Percentiles rank a stretch among this genome's conserved stretches.
phyloP scores from a whole-genome alignment of 352 stramenopile genomes.

The Phytophthora capsici region DNA sequence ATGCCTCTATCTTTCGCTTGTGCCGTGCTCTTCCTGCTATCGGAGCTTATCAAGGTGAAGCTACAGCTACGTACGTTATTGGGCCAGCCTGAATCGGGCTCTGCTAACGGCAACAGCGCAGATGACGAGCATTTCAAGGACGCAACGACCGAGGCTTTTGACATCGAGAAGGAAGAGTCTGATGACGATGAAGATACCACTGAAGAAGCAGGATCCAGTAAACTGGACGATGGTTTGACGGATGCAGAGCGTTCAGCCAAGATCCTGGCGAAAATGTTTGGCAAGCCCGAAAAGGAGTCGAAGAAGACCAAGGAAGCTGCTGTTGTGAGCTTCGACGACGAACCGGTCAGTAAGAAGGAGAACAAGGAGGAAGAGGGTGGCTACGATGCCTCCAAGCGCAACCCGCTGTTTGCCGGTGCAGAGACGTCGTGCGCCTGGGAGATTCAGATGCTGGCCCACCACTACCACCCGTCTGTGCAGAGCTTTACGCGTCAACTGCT shows the following conservation, averaged over 20 bases:
- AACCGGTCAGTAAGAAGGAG: conserved; percentile 11
- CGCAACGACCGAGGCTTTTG: conserved; percentile 42
- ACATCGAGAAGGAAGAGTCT: conserved; percentile 51
- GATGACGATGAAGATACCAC: conserved; percentile 43
- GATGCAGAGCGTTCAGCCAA: conserved; percentile 61
- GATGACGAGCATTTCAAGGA: conserved; percentile 74
- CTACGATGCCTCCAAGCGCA: conserved; percentile 90
- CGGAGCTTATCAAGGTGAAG: conserved; percentile 92
- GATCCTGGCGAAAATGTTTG: conserved; percentile 75
- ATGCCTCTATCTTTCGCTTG: conserved; percentile 92
- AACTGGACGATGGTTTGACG: conserved; percentile 51
- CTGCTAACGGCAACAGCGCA: neutral
- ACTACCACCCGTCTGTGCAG: conserved; percentile 98
- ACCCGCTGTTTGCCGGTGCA: conserved; percentile 83
- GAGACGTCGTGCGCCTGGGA: conserved; percentile 93
- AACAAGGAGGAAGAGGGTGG: conserved; percentile 22
- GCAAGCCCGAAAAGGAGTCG: conserved; percentile 24
- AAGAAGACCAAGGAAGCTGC: conserved; percentile 27
- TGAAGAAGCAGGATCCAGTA: conserved; percentile 32
- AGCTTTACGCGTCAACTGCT: conserved; percentile 91
- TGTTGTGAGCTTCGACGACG: conserved; percentile 51
- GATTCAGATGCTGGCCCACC: conserved; percentile 87
- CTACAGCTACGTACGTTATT: conserved; percentile 73
- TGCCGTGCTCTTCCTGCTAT: conserved; percentile 95
- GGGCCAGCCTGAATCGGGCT: conserved; percentile 61